These are phyloP conservation scores for Blastomyces percursus DNA, from an alignment of 2,329 filamentous ascomycete species.

Conservation along the genomic window DNA sequence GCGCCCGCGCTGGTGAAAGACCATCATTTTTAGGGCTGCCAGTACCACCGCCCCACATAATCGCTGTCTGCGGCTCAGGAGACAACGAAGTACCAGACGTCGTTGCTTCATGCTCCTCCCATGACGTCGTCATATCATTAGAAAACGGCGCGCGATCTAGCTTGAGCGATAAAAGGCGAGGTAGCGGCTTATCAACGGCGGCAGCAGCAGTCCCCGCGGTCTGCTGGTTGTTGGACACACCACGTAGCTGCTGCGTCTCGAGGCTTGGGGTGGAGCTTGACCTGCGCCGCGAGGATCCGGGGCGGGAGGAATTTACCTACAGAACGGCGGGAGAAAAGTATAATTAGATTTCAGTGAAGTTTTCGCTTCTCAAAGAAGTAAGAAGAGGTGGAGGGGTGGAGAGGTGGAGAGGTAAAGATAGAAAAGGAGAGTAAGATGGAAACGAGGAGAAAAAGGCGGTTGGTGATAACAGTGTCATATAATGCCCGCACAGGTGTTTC, in stretches of 20 bases:
- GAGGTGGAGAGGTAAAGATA: background rate
- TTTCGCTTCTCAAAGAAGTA: background rate
- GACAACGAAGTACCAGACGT: background rate
- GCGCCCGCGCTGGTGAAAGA: no score
- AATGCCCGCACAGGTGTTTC: slow-evolving; percentile 1
- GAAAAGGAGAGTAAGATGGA: slow-evolving; percentile 6
- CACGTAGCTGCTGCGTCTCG: background rate
- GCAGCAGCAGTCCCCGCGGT: background rate
- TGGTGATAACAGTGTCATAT: slow-evolving; percentile 13
- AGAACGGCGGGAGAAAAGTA: slow-evolving; percentile 8
- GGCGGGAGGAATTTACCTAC: slow-evolving; percentile 1
- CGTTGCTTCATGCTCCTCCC: background rate
- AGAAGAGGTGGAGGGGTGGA: background rate
- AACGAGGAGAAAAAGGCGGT: slow-evolving; percentile 10
- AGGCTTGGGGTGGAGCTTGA: background rate
- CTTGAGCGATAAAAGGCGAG: background rate
- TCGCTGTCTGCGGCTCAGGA: background rate
- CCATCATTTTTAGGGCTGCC: no score
- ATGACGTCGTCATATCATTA: background rate
- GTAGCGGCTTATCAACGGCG: background rate
- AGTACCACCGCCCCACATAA: background rate
- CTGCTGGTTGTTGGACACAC: background rate
- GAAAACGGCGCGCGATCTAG: slow-evolving; percentile 2
- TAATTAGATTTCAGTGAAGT: slow-evolving; percentile 9
- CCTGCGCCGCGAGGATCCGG: background rate